Base-by-base conservation (phyloP, 306 rosid species). In the Dicorynia guianensis region DNA sequence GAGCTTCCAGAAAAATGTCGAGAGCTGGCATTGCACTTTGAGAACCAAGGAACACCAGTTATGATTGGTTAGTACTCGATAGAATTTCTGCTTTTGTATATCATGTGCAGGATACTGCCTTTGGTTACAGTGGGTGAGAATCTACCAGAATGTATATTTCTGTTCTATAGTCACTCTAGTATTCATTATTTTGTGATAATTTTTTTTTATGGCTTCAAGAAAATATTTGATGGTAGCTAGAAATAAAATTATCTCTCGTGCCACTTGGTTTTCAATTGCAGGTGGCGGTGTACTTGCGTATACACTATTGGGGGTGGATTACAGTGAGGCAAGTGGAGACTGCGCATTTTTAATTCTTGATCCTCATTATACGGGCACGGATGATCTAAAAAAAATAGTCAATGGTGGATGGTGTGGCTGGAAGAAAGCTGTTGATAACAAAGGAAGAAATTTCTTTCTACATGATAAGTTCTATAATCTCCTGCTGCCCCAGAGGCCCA, bases 261-360 rank as follows among this genome's bases (percentile, higher is more conserved):
- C 55, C 35, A 60, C 52, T 50, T 68, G 46, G 68, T 66, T 62
- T 61, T 35, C 71, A 44, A 78, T 77, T 76, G 79, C 87, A 95
- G 98, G 98, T 74, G 98, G 98, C 55, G 97, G 97, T 25, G 93
- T 95, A 59, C 97, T 95, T 63, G 98, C 98, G 47, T 95, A 95
- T 81, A 95, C 98, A 39, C 97, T 95, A 6, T 66, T 95, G 85
- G 98, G 98, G 71, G 91, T 95, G 61, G 98, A 95, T 79, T 95
- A 86, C 84, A 90, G 90, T 47, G 98, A 95, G 72, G 89, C 85
- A 64, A 92, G 77, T 25, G 98, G 98, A 71, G 98, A 95, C 78
- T 90, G 96, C 13, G 98, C 96, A 0, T 95, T 92, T 79, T 89
- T 95, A 63, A 95, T 92, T 49, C 96, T 95, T 25, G 98, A 95